Evolutionary conservation across 176 grass and related monocot species (phyloP).

Genomic region (Elymus sibiricus): DNA sequence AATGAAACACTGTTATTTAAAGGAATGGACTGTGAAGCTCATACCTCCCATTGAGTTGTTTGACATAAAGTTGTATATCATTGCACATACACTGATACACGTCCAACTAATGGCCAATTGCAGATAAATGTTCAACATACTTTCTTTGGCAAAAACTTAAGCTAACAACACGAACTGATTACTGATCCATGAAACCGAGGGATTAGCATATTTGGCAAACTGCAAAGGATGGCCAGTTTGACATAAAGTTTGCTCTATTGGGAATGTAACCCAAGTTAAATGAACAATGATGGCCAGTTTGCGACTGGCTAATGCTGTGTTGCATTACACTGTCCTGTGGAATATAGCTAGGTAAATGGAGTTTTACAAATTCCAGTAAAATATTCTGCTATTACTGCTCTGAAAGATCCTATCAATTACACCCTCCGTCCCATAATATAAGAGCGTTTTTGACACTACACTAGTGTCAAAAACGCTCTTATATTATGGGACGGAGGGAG

Average conservation of each 20-base stretch:
- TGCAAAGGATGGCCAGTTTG: too few species aligned
- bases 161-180: too few species aligned
- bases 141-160: background rate
- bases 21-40: too few species aligned
- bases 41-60: too few species aligned
- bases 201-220: background rate
- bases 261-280: background rate
- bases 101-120: background rate
- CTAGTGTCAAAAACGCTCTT: too few species aligned
- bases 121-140: background rate
- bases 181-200: background rate
- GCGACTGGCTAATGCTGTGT: background rate
- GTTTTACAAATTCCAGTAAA: background rate
- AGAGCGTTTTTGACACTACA: too few species aligned
- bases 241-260: slow-evolving; percentile 1
- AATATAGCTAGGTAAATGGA: background rate
- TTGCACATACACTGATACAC: too few species aligned
- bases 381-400: background rate
- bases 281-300: background rate
- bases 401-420: background rate
- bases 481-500: too few species aligned
- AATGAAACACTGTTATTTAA: too few species aligned
- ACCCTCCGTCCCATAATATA: too few species aligned
- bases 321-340: background rate
- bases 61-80: too few species aligned